A percentile compares a stretch with the other conserved stretches of the same genome.
These are phyloP conservation scores for Pinus taeda DNA, from an alignment of 75 land plant species.

Conservation along the genomic window DNA sequence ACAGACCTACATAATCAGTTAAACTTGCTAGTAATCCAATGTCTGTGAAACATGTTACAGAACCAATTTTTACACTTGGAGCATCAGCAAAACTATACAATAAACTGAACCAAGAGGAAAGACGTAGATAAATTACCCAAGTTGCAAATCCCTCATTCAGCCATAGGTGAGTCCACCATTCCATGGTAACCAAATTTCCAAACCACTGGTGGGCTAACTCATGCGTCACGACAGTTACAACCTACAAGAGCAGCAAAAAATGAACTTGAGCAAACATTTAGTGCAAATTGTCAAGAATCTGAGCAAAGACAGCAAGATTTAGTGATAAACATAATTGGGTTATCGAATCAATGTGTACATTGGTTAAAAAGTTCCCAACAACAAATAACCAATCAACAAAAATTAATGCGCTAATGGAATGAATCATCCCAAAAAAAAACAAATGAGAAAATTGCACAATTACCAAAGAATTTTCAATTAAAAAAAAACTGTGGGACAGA, in stretches of 20 bases:
- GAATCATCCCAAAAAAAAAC: not conserved
- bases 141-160: constrained; percentile 99
- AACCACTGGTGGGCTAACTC: constrained; percentile 99
- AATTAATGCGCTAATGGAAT: not conserved
- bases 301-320: not conserved
- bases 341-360: not conserved
- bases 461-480: not conserved
- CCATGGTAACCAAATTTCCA: constrained; percentile 99
- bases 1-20: not conserved
- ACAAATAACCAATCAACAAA: not conserved
- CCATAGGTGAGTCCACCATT: constrained; percentile 99
- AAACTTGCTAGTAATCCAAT: not conserved
- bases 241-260: constrained; percentile 34
- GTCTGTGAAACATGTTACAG: not conserved
- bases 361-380: not conserved
- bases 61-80: not conserved
- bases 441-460: not conserved
- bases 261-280: not conserved
- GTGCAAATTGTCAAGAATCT: not conserved
- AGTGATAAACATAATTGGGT: not conserved
- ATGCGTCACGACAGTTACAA: constrained; percentile 92
- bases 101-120: not conserved
- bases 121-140: constrained; percentile 57
- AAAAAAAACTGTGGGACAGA: too few relatives aligned
- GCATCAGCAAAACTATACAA: not conserved